Conservation (phyloP, 495 filamentous ascomycete genomes). For the Venustampulla echinocandica region DNA sequence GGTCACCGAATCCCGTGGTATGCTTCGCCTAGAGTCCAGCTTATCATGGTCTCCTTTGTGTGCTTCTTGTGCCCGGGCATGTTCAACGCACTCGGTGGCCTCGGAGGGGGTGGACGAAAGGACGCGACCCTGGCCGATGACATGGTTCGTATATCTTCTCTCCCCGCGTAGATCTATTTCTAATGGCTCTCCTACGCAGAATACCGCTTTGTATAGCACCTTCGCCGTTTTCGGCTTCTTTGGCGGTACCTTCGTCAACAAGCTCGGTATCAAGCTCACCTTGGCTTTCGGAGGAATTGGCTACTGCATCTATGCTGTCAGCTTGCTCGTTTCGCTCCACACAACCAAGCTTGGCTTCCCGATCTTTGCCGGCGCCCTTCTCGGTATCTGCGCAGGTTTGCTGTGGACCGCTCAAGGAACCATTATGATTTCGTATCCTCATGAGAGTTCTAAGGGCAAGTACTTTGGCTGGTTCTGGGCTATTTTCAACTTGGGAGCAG, state of each 20-base stretch:
- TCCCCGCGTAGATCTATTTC: conserved; percentile 11
- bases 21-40: conserved; percentile 66
- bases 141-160: conserved; percentile 33
- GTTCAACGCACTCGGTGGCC: conserved; percentile 69
- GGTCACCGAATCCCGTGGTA: conserved; percentile 54
- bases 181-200: conserved; percentile 9
- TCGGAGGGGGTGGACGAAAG: conserved; percentile 67
- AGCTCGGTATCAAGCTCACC: conserved; percentile 63
- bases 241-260: conserved; percentile 70
- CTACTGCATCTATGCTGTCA: conserved; percentile 75
- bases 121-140: conserved; percentile 56
- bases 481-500: conserved; percentile 90
- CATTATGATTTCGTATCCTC: conserved; percentile 92
- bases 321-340: conserved; percentile 76
- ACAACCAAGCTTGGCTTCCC: conserved; percentile 67
- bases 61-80: conserved; percentile 79
- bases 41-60: conserved; percentile 69
- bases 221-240: conserved; percentile 85
- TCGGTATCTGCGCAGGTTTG: conserved; percentile 74
- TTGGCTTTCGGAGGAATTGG: conserved; percentile 76
- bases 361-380: conserved; percentile 64
- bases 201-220: conserved; percentile 66
- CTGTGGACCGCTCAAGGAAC: conserved; percentile 90
- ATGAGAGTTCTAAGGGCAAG: conserved; percentile 71
- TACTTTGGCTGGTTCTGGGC: conserved; percentile 91